These are phyloP conservation scores for Diaporthe sp. DNA, from an alignment of 2,329 filamentous ascomycete genomes.

Conservation along the genomic window DNA sequence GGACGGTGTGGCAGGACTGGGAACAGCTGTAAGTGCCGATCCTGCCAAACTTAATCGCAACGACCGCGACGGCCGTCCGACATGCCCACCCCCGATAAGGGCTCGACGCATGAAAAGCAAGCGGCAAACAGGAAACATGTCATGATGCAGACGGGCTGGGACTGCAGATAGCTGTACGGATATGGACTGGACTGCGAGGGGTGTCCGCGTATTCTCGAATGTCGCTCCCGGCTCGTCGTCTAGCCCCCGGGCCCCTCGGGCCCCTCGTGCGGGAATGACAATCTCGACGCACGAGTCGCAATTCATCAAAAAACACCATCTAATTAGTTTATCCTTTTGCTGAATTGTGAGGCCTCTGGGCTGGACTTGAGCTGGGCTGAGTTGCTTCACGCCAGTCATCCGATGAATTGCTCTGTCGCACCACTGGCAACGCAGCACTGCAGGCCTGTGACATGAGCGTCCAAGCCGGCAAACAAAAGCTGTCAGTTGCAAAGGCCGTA, in stretches of 20 bases:
- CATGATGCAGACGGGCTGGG: background rate
- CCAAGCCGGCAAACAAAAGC: background rate
- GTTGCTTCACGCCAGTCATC: slow-evolving; percentile 3
- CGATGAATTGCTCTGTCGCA: slow-evolving; percentile 21
- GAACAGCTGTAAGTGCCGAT: slow-evolving; percentile 19
- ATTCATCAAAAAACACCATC: background rate
- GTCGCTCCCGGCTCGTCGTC: background rate
- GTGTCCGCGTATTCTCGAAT: background rate
- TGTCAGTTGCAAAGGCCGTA: background rate
- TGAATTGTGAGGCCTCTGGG: slow-evolving; percentile 3
- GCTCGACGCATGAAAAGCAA: slow-evolving; percentile 8
- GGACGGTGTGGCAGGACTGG: background rate
- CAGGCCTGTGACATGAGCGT: background rate
- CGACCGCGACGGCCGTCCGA: slow-evolving; percentile 14
- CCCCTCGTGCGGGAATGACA: background rate
- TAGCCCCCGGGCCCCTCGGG: background rate
- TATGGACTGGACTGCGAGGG: slow-evolving; percentile 10
- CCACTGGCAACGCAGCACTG: background rate
- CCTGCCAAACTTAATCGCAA: slow-evolving; percentile 16
- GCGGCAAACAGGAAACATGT: slow-evolving; percentile 15
- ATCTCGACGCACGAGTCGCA: slow-evolving; percentile 22
- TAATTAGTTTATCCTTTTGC: slow-evolving; percentile 7
- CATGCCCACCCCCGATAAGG: background rate
- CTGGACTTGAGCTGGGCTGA: background rate
- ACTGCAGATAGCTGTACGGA: slow-evolving; percentile 1